These are phyloP conservation scores for Pezicula rhizophila DNA, from an alignment of 2,329 filamentous ascomycete genomes.

Conservation along the genomic window DNA sequence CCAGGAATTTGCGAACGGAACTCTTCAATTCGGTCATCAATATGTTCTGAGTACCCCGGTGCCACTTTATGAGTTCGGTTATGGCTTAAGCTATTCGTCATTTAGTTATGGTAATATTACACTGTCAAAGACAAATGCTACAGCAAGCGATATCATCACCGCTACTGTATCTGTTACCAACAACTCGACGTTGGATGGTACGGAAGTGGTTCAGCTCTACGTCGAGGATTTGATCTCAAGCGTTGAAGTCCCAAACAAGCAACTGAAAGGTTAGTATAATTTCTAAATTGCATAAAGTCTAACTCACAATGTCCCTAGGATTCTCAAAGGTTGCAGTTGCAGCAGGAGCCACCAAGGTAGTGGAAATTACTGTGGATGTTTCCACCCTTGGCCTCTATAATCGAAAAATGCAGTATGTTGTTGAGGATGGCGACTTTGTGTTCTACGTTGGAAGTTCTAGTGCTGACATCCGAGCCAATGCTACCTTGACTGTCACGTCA, in stretches of 20 bases:
- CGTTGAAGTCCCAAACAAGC: constrained; percentile 60
- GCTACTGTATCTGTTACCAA: constrained; percentile 53
- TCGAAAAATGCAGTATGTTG: constrained; percentile 63
- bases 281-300: background rate
- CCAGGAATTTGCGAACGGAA: constrained; percentile 67
- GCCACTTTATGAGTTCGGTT: constrained; percentile 82
- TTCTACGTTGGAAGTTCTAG: constrained; percentile 57
- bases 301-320: background rate
- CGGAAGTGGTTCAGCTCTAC: constrained; percentile 52
- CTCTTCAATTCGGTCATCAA: constrained; percentile 78
- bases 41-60: constrained; percentile 73
- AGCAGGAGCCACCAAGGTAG: constrained; percentile 43
- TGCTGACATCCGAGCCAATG: constrained; percentile 47
- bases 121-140: constrained; percentile 30
- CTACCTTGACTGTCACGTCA: constrained; percentile 44
- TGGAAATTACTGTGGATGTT: constrained; percentile 54
- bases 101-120: constrained; percentile 48
- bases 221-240: constrained; percentile 41
- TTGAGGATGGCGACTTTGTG: constrained; percentile 64
- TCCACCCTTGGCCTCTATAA: constrained; percentile 70
- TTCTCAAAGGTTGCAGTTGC: constrained; percentile 62
- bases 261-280: constrained; percentile 48
- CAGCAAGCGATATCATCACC: constrained; percentile 41
- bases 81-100: constrained; percentile 64
- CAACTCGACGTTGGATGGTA: constrained; percentile 44